Evolutionary conservation across 1,284 basidiomycete species (phyloP).

Genomic region (Pascua guehoae): DNA sequence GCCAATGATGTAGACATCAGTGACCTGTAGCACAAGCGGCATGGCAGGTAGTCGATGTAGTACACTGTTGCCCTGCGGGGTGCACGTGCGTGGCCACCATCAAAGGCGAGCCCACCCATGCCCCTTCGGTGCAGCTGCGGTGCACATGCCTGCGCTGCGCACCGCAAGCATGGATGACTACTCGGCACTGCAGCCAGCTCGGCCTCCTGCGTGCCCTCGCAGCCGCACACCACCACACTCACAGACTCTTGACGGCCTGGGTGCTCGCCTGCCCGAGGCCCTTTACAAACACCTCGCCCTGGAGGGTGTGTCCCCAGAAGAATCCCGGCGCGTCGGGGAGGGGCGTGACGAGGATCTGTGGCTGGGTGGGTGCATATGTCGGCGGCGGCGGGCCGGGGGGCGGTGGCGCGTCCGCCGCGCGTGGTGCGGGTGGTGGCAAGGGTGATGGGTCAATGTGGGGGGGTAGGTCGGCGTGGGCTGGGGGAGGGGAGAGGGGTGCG

Average conservation of each 20-base stretch:
- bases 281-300: slow-evolving; percentile 47
- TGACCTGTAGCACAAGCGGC: too few species aligned
- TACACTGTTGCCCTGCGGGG: too few species aligned
- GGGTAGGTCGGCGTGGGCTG: not conserved
- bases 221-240: slow-evolving; percentile 19
- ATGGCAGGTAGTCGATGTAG: too few species aligned
- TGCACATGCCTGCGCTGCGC: not conserved
- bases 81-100: too few species aligned
- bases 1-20: too few species aligned
- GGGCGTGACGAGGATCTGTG: slow-evolving; percentile 43
- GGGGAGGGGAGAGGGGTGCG: not conserved
- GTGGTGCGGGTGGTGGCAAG: not conserved
- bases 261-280: slow-evolving; percentile 35
- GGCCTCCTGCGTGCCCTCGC: not conserved
- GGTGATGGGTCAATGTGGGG: not conserved
- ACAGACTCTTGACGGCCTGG: slow-evolving; percentile 31
- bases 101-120: not conserved
- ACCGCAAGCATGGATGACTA: not conserved
- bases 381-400: slow-evolving; percentile 27
- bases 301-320: slow-evolving; percentile 42
- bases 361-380: slow-evolving; percentile 36
- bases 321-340: slow-evolving; percentile 43
- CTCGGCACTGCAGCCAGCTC: not conserved
- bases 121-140: not conserved
- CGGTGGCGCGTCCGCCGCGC: not conserved